Evolutionary conservation across 768 basidiomycete genomes (phyloP).

Genomic region (Cyclocybe aegerita): DNA sequence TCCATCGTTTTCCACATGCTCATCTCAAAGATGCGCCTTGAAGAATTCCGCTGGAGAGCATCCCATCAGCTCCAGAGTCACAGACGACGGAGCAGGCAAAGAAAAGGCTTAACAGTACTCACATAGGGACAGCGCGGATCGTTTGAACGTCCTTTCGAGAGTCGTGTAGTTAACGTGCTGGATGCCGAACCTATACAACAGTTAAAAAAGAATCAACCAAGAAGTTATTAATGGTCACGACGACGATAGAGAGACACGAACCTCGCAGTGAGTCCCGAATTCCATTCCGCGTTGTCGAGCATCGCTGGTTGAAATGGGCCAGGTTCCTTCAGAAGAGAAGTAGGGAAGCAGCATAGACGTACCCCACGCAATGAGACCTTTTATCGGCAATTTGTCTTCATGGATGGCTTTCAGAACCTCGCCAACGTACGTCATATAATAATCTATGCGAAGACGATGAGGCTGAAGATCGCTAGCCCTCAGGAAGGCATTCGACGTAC

Average conservation of each 20-base stretch:
- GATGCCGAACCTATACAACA: conserved; percentile 40
- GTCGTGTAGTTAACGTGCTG: conserved; percentile 52
- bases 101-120: conserved; percentile 11
- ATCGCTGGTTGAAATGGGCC: conserved; percentile 28
- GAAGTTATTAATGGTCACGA: no score
- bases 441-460: conserved; percentile 26
- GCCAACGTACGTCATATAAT: conserved; percentile 50
- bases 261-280: conserved; percentile 38
- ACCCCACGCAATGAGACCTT: conserved; percentile 50
- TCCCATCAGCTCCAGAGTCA: no score
- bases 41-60: no score
- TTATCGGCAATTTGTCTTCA: conserved; percentile 47
- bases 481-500: conserved; percentile 24
- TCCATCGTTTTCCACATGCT: no score
- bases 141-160: conserved; percentile 45
- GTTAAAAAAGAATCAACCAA: conserved; percentile 5
- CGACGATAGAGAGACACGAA: conserved; percentile 10
- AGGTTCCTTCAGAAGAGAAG: background rate
- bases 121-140: conserved; percentile 44
- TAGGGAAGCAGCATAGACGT: conserved; percentile 2
- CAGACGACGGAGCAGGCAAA: no score
- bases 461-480: background rate
- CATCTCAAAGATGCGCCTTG: no score
- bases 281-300: conserved; percentile 50
- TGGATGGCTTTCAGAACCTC: conserved; percentile 49